phyloP scores from a whole-genome alignment of 805 yeast genomes.

The Helenozyma rhizophorensis region DNA sequence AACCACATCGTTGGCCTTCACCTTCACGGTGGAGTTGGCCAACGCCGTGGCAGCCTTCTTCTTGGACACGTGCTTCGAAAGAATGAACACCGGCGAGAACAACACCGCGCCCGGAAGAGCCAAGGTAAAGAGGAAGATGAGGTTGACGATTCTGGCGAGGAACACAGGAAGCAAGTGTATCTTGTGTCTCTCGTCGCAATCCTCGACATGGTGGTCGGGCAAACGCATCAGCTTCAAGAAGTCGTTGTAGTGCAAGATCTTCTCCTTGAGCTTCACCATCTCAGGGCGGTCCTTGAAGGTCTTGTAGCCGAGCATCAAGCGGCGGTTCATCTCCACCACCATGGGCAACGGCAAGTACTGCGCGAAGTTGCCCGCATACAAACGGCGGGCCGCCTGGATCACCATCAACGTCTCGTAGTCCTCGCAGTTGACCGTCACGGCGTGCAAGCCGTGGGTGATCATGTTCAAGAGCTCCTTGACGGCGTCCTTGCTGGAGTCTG shows the following conservation, averaged over 20 bases:
- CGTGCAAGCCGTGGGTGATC: constrained; percentile 66
- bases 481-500: constrained; percentile 67
- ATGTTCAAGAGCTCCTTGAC: constrained; percentile 66
- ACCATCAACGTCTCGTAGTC: constrained; percentile 88
- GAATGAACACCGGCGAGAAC: constrained; percentile 83
- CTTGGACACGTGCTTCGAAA: constrained; percentile 69
- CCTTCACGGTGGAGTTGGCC: constrained; percentile 83
- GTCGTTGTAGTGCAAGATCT: constrained; percentile 68
- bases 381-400: constrained; percentile 86
- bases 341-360: constrained; percentile 73
- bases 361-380: constrained; percentile 73
- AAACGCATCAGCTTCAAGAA: constrained; percentile 44
- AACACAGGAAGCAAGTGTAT: constrained; percentile 49
- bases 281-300: constrained; percentile 68
- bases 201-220: constrained; percentile 58
- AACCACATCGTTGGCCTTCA: constrained; percentile 87
- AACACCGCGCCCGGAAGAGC: constrained; percentile 86
- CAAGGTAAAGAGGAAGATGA: constrained; percentile 52
- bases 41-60: constrained; percentile 74
- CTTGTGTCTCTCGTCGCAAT: constrained; percentile 48
- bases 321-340: constrained; percentile 85
- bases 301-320: constrained; percentile 78
- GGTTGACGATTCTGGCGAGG: constrained; percentile 51
- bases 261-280: constrained; percentile 54
- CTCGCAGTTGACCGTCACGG: constrained; percentile 85